Evolutionary conservation across 805 yeast species (phyloP), one percentile per base, ranked within the genome.

Genomic region (Komagataella populi): DNA sequence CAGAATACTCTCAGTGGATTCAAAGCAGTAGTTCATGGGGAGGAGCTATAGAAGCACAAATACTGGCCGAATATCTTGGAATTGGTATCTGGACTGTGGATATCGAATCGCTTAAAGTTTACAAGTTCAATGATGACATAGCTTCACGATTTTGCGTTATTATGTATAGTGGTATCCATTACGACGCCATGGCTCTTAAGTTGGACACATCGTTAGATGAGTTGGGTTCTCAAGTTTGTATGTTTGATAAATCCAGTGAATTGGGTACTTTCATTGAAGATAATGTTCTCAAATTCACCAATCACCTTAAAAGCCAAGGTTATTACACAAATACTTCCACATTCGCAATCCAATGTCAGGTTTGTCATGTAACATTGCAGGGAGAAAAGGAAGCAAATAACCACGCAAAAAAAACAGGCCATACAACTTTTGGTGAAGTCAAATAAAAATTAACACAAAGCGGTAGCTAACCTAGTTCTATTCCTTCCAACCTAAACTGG

Each of bases 21-120:
- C 56, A 60, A 48, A 66, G 72, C 52, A 73, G 72, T 17, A 78
- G 72, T 43, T 73, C 84, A 16, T 85, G 93, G 95, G 95, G 95
- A 30, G 95, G 95, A 6, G 91, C 87, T 2, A 84, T 85, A 48
- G 95, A 85, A 60, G 64, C 84, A 48, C 78, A 80, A 6, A 81
- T 85, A 6, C 60, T 85, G 24, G 72, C 86, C 1, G 69, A 72
- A 39, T 70, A 72, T 54, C 69, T 82, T 45, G 67, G 69, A 4
- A 63, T 82, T 5, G 69, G 75, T 3, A 79, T 85, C 46, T 68
- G 73, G 51, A 79, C 87, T 8, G 61, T 83, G 24, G 93, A 85
- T 58, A 78, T 85, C 22, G 83, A 79, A 56, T 79, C 78, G 53
- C 77, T 78, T 5, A 69, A 78, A 23, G 62, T 75, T 44, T 84